Base-by-base conservation (phyloP, 1,139 yeast species). In the Pichia sp. region DNA sequence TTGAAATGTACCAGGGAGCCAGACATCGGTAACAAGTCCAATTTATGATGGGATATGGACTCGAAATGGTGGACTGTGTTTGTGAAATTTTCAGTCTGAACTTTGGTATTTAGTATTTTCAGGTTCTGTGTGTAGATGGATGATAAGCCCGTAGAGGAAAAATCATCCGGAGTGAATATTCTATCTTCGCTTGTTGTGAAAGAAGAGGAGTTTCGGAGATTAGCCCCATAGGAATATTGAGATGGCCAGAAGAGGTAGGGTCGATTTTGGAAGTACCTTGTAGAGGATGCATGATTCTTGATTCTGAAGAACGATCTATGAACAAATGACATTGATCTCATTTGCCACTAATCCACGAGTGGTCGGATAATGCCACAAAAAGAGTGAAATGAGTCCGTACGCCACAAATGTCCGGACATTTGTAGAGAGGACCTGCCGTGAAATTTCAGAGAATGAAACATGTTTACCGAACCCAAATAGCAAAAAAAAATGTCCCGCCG, bases 1-100 rank as follows among this genome's bases (percentile, higher is more conserved):
- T 38, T 54, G 36, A 58, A 55, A 40, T 60, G 58, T 8, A 59
- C 54, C 3, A 61, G 43, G 0, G 63, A 59, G 2, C 64, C 64
- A 4, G 50, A 43, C 30, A 16, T 38, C 5, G 60, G 60, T 11
- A 50, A 31, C 3, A 8, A 26, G 11, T 50, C 31, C 4, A 32
- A 32, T 7, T 42, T 23, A 36, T 38, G 46, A 19, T 47, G 19
- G 26, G 31, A 10, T 6, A 54, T n/a, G 15, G 51, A 13, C 19
- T 32, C 47, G 7, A 51, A 16, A 38, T 44, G 52, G n/a, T 31
- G 45, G 13, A 54, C 42, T 38, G 52, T 38, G 10, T 51, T 47
- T 10, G 47, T 15, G 29, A 54, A 43, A 47, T 54, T 47, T 1
- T 45, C 11, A 13, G 38, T 26, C 8, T 16, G 2, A 13, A 53